Base-by-base conservation (phyloP, 2,329 filamentous ascomycete genomes). In the Phialophora macrospora region DNA sequence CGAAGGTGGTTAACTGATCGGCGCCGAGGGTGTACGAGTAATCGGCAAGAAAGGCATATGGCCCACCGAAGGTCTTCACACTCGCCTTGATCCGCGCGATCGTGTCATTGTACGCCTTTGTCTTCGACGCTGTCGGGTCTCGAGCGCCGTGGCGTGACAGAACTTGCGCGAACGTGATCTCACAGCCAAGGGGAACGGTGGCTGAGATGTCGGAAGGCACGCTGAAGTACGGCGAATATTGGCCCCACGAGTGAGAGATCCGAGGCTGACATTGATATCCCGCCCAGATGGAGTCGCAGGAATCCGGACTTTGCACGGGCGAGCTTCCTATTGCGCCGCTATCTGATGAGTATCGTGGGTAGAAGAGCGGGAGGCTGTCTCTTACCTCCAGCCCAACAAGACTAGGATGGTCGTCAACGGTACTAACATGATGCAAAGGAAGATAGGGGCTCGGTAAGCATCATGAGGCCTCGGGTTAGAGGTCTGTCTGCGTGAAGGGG, bases 241-340 rank as follows among this genome's bases (percentile, higher is more conserved):
- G 58, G 58, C 58, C 58, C 58, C 58, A 60, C 11, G 32, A 60
- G 46, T 60, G 58, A n/a, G 58, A 60, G 17, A 60, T 52, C 6
- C 28, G 20, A 14, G 58, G 58, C 41, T 60, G 46, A 52, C 58
- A 60, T 52, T 60, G 58, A 41, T 51, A 54, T 17, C 58, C 58
- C 11, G 11, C 20, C 28, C 26, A 41, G 20, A 38, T 20, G 9
- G 58, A 30, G 32, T 60, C 46, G 58, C 58, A 60, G 5, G 41
- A 34, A 49, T 59, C 56, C 30, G 24, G 22, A 4, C 38, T n/a
- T 17, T 38, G 22, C 28, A 22, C 9, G 9, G 58, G 8, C 30
- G 46, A 38, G 28, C 58, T 51, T 52, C 46, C 58, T 24, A 4
- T 22, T 2, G 24, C n/a, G 12, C 58, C 24, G 30, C 46, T 51